These are phyloP conservation scores for Ballota nigra DNA, from an alignment of 257 asterid genomes.

Conservation along the genomic window DNA sequence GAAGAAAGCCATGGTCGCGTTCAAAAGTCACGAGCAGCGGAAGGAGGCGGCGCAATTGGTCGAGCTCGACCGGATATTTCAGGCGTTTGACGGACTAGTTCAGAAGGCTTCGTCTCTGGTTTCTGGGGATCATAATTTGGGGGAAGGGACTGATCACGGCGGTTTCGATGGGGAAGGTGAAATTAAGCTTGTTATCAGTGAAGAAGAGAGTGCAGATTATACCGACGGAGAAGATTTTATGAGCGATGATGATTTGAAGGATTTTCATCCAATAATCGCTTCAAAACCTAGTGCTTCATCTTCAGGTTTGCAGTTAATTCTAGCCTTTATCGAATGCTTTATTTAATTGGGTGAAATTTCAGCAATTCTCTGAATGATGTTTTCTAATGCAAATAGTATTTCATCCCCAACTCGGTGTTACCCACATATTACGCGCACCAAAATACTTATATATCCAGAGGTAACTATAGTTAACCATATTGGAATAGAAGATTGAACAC, in stretches of 20 bases:
- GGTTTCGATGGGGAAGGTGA: slow-evolving; percentile 39
- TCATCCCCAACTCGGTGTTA: background rate
- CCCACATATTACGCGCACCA: background rate
- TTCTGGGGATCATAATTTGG: slow-evolving; percentile 40
- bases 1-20: slow-evolving; percentile 44
- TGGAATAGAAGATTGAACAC: background rate
- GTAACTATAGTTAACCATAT: background rate
- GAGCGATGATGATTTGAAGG: slow-evolving; percentile 29
- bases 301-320: slow-evolving; percentile 43
- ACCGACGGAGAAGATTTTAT: slow-evolving; percentile 28
- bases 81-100: slow-evolving; percentile 55
- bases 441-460: background rate
- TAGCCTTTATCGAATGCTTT: background rate
- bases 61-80: slow-evolving; percentile 53
- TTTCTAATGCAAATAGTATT: background rate
- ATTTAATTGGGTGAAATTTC: background rate
- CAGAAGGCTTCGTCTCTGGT: slow-evolving; percentile 57
- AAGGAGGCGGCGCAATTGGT: slow-evolving; percentile 61
- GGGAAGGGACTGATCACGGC: slow-evolving; percentile 17
- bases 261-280: slow-evolving; percentile 23
- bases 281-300: slow-evolving; percentile 26
- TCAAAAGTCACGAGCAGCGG: slow-evolving; percentile 50
- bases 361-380: background rate
- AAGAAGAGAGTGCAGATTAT: slow-evolving; percentile 24
- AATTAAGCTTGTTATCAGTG: slow-evolving; percentile 23